phyloP scores from a whole-genome alignment of 352 stramenopile genomes.

The Phytophthora kernoviae region DNA sequence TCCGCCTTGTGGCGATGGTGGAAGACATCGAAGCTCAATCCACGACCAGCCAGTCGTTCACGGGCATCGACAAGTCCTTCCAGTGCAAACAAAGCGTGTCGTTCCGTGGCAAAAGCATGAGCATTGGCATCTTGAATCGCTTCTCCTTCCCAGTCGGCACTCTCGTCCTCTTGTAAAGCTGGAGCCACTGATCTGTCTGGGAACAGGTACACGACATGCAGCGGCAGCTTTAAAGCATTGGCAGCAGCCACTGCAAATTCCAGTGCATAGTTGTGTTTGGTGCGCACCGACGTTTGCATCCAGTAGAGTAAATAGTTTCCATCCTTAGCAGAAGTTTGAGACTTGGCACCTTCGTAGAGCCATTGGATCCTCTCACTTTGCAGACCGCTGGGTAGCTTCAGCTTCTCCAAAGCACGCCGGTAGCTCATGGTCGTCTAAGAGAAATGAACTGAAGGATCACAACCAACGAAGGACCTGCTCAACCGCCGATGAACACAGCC shows the following conservation, averaged over 20 bases:
- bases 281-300: constrained; percentile 87
- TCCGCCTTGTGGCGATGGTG: constrained; percentile 43
- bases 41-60: constrained; percentile 44
- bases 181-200: constrained; percentile 54
- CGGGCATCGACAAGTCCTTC: constrained; percentile 64
- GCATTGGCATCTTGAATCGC: constrained; percentile 60
- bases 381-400: constrained; percentile 63
- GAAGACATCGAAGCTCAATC: constrained; percentile 68
- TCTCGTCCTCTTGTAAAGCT: constrained; percentile 6
- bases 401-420: constrained; percentile 56
- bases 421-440: constrained; percentile 22
- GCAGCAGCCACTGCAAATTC: constrained; percentile 77
- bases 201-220: constrained; percentile 81
- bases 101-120: constrained; percentile 64
- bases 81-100: constrained; percentile 77
- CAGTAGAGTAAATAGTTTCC: constrained; percentile 76
- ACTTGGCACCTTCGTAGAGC: constrained; percentile 61
- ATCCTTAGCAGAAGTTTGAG: not conserved
- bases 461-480: constrained; percentile 9
- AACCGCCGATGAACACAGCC: constrained; percentile 8
- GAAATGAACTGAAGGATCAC: constrained; percentile 2
- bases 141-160: constrained; percentile 39
- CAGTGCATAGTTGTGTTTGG: constrained; percentile 84
- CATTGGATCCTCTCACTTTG: constrained; percentile 75
- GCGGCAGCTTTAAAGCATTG: constrained; percentile 63